Evolutionary conservation across 129 eudicot species (phyloP).

Genomic region (Sambucus nigra): DNA sequence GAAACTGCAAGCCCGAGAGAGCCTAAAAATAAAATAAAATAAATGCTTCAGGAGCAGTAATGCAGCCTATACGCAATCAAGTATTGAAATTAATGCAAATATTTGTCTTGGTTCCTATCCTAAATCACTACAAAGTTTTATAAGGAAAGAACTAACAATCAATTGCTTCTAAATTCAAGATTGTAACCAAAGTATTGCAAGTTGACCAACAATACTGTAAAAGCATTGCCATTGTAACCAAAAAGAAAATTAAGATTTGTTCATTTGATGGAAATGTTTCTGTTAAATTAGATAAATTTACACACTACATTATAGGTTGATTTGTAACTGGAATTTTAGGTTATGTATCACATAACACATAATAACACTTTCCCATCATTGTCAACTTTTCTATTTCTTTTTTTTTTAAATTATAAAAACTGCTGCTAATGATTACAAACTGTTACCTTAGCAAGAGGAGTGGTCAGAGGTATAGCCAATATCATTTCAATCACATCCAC

Average conservation of each 20-base stretch:
- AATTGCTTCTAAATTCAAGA: not conserved
- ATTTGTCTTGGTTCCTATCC: not conserved
- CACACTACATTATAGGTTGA: not conserved
- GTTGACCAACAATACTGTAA: not conserved
- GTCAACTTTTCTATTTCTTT: no score
- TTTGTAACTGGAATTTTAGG: no score
- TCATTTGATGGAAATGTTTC: no score
- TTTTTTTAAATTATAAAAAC: no score
- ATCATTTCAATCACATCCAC: slow-evolving; percentile 73
- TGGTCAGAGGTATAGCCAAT: slow-evolving; percentile 63
- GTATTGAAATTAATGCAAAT: not conserved
- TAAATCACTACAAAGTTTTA: no score
- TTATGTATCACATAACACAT: no score
- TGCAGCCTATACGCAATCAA: not conserved
- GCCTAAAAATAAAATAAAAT: slow-evolving; percentile 41
- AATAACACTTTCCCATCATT: no score
- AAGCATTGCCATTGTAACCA: not conserved
- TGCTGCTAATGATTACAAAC: not conserved
- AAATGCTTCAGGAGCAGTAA: slow-evolving; percentile 2
- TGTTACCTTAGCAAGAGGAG: slow-evolving; percentile 87
- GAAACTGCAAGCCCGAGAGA: slow-evolving; percentile 72
- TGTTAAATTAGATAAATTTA: no score
- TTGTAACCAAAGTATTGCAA: not conserved
- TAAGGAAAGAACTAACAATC: not conserved
- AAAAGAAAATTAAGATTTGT: no score